Conservation (phyloP, 1,284 basidiomycete species). For the Heterobasidion irregulare region DNA sequence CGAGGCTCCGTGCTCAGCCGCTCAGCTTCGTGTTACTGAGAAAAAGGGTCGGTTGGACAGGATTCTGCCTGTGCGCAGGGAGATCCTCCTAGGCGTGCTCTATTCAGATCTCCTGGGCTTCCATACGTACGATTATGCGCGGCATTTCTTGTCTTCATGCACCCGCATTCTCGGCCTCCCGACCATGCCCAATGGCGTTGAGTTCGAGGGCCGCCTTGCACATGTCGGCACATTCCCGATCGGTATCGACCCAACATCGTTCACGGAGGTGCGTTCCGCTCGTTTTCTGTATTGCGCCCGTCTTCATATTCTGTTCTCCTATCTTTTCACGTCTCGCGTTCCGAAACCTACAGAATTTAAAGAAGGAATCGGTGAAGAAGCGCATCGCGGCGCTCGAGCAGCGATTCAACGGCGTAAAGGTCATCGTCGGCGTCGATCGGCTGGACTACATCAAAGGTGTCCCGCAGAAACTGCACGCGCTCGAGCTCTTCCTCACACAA, state of each 20-base stretch:
- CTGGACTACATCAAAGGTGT: constrained; percentile 99
- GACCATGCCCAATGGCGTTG: constrained; percentile 97
- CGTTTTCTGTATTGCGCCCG: background rate
- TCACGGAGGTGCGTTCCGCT: constrained; percentile 57
- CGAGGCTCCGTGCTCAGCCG: background rate
- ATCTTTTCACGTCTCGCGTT: background rate
- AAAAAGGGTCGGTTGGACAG: constrained; percentile 28
- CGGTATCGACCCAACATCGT: constrained; percentile 92
- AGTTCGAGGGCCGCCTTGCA: constrained; percentile 90
- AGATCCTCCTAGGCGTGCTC: constrained; percentile 92
- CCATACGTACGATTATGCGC: constrained; percentile 99
- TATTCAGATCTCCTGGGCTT: constrained; percentile 98
- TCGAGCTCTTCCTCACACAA: constrained; percentile 94
- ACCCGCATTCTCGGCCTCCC: constrained; percentile 94
- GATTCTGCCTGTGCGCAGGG: constrained; percentile 92
- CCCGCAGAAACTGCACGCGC: constrained; percentile 93
- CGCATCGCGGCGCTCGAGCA: constrained; percentile 80
- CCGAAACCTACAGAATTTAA: constrained; percentile 48
- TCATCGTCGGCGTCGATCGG: constrained; percentile 97
- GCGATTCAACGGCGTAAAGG: constrained; percentile 90
- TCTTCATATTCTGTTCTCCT: background rate
- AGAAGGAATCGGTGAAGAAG: constrained; percentile 70
- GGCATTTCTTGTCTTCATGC: constrained; percentile 97
- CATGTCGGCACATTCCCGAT: constrained; percentile 99
- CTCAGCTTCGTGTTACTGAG: background rate